Conservation (phyloP, 2,329 filamentous ascomycete species). For the Pseudogymnoascus sp. region DNA sequence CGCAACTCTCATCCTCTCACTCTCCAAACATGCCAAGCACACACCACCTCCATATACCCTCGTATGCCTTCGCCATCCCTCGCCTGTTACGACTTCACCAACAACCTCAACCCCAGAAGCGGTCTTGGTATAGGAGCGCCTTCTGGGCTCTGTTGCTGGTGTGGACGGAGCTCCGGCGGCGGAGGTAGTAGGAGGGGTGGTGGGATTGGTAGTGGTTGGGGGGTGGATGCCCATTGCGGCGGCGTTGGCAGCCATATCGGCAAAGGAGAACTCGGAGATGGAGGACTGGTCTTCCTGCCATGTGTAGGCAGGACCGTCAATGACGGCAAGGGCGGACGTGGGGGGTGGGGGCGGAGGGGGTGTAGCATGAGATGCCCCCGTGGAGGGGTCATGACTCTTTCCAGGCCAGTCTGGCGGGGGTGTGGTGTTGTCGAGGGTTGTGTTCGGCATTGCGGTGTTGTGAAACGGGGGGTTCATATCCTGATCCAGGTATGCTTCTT, state of each 20-base stretch:
- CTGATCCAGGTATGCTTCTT: background rate
- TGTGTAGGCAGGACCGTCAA: background rate
- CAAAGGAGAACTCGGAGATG: background rate
- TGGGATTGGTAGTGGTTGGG: background rate
- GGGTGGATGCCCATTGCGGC: background rate
- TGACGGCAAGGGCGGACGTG: background rate
- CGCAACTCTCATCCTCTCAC: slow-evolving; percentile 15
- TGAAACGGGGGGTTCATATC: background rate
- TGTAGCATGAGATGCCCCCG: background rate
- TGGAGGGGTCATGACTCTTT: background rate
- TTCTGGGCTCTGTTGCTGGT: slow-evolving; percentile 9
- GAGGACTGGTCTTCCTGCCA: background rate
- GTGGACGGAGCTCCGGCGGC: background rate
- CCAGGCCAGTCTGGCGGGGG: background rate
- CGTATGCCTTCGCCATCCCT: slow-evolving; percentile 25
- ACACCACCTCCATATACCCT: slow-evolving; percentile 27
- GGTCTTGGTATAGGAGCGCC: slow-evolving; percentile 18
- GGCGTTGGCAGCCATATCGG: background rate
- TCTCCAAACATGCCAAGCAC: slow-evolving; percentile 25
- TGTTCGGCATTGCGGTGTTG: background rate
- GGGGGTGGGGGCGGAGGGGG: background rate
- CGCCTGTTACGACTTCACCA: slow-evolving; percentile 22
- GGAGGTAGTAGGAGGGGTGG: background rate
- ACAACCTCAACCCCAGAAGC: slow-evolving; percentile 14
- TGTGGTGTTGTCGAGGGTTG: background rate